phyloP scores from a whole-genome alignment of 2,329 filamentous ascomycete genomes.

The Colletotrichum orbiculare region DNA sequence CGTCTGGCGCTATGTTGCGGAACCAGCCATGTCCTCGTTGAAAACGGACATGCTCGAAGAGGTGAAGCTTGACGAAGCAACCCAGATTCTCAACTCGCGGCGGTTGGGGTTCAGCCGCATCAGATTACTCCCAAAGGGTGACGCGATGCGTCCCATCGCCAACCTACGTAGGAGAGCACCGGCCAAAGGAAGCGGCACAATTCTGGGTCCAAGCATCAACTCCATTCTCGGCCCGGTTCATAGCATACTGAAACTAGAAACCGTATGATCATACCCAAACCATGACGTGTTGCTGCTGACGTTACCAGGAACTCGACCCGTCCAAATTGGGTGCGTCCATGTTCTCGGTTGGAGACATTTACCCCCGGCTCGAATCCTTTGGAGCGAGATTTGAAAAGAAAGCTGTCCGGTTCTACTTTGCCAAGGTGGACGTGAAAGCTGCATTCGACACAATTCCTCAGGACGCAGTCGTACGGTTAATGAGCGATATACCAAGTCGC shows the following conservation, averaged over 20 bases:
- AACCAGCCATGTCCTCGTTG: constrained; percentile 76
- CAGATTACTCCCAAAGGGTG: constrained; percentile 83
- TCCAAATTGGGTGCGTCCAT: constrained; percentile 79
- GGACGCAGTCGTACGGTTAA: constrained; percentile 73
- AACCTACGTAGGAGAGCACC: constrained; percentile 79
- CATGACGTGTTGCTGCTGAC: neutral
- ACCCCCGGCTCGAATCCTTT: constrained; percentile 77
- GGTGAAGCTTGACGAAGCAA: constrained; percentile 68
- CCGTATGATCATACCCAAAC: constrained; percentile 54
- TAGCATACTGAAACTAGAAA: constrained; percentile 82
- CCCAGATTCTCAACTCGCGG: constrained; percentile 68
- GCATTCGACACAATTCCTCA: constrained; percentile 98
- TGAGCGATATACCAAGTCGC: constrained; percentile 67
- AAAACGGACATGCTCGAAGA: constrained; percentile 84
- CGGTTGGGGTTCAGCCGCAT: constrained; percentile 81
- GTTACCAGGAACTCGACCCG: constrained; percentile 56
- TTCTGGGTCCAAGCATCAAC: constrained; percentile 57
- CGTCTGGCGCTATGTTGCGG: constrained; percentile 81
- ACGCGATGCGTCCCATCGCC: constrained; percentile 83
- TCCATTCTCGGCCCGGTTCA: constrained; percentile 76
- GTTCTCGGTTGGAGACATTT: constrained; percentile 85
- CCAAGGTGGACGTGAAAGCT: constrained; percentile 89
- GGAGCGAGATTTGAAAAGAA: constrained; percentile 59
- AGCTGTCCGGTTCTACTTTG: constrained; percentile 76
- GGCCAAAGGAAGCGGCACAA: constrained; percentile 72